Conservation (phyloP, 805 yeast genomes). For the Myxozyma vanderwaltii region DNA sequence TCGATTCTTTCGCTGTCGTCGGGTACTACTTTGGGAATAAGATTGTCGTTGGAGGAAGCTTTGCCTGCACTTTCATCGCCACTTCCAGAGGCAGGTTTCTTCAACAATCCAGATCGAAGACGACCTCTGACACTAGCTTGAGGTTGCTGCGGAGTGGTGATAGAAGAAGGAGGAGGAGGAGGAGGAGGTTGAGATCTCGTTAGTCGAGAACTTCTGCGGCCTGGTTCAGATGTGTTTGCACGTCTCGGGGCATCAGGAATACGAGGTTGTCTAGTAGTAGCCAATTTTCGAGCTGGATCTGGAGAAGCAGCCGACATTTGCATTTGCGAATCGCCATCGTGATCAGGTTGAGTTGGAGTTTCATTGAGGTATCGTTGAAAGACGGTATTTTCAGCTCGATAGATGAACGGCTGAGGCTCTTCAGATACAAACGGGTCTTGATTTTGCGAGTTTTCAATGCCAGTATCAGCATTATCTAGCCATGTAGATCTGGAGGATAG, state of each 20-base stretch:
- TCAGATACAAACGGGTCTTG: constrained; percentile 26
- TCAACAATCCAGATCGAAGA: background rate
- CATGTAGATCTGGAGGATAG: constrained; percentile 28
- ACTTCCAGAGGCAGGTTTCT: background rate
- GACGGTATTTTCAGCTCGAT: background rate
- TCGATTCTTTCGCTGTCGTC: constrained; percentile 31
- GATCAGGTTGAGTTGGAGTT: background rate
- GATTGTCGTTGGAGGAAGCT: background rate
- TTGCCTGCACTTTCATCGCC: background rate
- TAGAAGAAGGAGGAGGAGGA: background rate
- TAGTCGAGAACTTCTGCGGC: constrained; percentile 7
- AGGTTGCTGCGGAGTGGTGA: background rate
- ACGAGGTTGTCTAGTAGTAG: constrained; percentile 2
- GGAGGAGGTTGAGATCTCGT: background rate
- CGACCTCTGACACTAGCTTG: background rate
- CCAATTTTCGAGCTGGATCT: background rate
- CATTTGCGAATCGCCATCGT: constrained; percentile 15
- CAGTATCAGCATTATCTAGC: constrained; percentile 22
- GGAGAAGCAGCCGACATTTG: background rate
- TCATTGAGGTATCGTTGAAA: background rate
- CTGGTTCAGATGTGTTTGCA: background rate
- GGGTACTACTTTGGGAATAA: constrained; percentile 13
- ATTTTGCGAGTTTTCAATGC: constrained; percentile 25
- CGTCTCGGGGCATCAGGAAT: constrained; percentile 28
- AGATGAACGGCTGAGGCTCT: constrained; percentile 9